Evolutionary conservation across 2,329 filamentous ascomycete genomes (phyloP), one percentile per base, ranked within the genome.

Genomic region (Canariomyces notabilis): DNA sequence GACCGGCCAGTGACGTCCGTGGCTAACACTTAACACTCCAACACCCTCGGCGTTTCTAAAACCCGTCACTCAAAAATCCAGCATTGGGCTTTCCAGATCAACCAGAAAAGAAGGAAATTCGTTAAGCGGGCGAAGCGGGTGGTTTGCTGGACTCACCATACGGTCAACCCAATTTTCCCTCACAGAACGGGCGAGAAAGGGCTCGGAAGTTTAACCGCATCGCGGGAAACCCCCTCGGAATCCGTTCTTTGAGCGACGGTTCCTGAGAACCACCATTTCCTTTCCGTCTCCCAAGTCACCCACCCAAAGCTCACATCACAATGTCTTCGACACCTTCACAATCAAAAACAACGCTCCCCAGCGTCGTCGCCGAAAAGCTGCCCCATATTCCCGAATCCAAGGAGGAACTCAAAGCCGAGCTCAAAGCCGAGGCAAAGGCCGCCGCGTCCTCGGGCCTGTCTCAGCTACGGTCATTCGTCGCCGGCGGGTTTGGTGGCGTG

Each of bases 401-500:
- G 55, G 65, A 67, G 15, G 70, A 73, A 59, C 59, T 73, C 49
- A 68, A 73, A 56, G 63, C 63, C 37, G 69, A 73, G 45, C 51
- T 66, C 38, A 71, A 71, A 53, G 62, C 61, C 32, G 65, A 72
- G 31, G 66, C 68, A 16, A 64, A 65, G 46, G 68, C 64, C 4
- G 68, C 64, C 5, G 64, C 65, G 14, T 65, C 60, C 26, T 56
- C 64, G 14, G 60, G 67, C 42, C 59, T 69, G 12, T 64, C 76
- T 16, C 77, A 81, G 65, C 67, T 95, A 53, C 85, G 91, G 50
- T 93, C 91, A 34, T 79, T 98, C 42, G 83, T 77, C 7, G 91
- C 91, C 6, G 93, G 93, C 59, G 93, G 89, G 52, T 94, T 95
- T 50, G 93, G 93, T 58, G 93, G 93, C 59, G 69, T 98, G 38